Evolutionary conservation across 129 eudicot species (phyloP), one percentile per base, ranked within the genome.

Genomic region (Centella asiatica): DNA sequence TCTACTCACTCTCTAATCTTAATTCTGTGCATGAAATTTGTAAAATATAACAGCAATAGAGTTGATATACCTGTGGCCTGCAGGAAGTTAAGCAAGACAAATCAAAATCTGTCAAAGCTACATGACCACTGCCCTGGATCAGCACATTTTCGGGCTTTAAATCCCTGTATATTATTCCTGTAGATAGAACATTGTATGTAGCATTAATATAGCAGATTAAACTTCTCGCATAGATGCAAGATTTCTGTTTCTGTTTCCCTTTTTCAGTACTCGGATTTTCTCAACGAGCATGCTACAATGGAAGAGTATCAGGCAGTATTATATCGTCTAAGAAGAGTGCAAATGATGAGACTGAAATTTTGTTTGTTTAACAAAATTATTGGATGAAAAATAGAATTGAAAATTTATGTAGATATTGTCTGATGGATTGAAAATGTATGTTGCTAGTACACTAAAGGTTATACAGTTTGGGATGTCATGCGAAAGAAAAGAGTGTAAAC

Each of bases 91-190:
- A 78, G 77, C 99, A 93, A 25, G 99, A 93, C 70, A 93, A 74
- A 80, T 93, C 96, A 70, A 93, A 93, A 76, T 93, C 99, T 42
- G 99, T 87, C 80, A 93, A 80, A 47, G 99, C 69, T 33, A 93
- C 72, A 70, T 87, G 99, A 64, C 99, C 99, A 40, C 34, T 77
- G 69, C 86, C 77, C 65, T 87, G 99, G 68, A 87, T 69, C 37
- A 93, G 70, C 28, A 93, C 79, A 74, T 93, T 93, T 75, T 93
- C 99, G 15, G 99, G 99, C 85, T 93, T 93, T 52, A 93, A 65
- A 74, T 93, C 99, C 75, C 99, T 78, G 83, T 93, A 93, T 50
- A 87, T 93, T 65, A 93, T 93, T 44, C 97, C 97, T 90, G 79
- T 19, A 45, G 33, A 1, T 31, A 47, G 42, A 63, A 60, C 34